phyloP scores from a whole-genome alignment of 2,329 filamentous ascomycete genomes.

The Botrytis aclada region DNA sequence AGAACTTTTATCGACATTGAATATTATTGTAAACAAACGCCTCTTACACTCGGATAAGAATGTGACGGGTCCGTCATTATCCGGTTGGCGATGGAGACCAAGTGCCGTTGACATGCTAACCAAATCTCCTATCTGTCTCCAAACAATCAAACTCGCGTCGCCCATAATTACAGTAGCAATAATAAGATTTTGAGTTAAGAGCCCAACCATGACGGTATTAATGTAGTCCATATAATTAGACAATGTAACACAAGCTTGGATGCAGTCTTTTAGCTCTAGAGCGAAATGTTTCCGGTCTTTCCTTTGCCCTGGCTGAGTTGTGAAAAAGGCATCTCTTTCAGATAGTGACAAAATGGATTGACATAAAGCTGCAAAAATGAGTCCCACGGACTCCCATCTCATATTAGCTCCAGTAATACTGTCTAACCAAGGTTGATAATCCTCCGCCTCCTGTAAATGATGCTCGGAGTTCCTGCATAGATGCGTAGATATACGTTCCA shows the following conservation, averaged over 20 bases:
- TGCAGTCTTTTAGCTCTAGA: conserved; percentile 36
- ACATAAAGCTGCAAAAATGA: conserved; percentile 30
- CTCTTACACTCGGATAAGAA: conserved; percentile 41
- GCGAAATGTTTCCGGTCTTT: conserved; percentile 31
- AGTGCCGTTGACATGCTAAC: conserved; percentile 37
- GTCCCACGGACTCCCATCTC: conserved; percentile 37
- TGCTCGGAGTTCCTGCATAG: conserved; percentile 35
- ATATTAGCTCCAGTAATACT: conserved; percentile 33
- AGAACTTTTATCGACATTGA: conserved; percentile 48
- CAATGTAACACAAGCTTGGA: conserved; percentile 40
- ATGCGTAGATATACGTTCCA: conserved; percentile 30
- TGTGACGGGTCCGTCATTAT: conserved; percentile 26
- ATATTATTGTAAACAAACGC: conserved; percentile 40
- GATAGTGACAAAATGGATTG: conserved; percentile 26
- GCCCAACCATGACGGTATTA: conserved; percentile 42
- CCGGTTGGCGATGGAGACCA: conserved; percentile 33
- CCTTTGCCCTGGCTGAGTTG: conserved; percentile 30
- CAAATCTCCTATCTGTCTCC: conserved; percentile 41
- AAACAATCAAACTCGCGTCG: conserved; percentile 42
- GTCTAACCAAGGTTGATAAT: conserved; percentile 34
- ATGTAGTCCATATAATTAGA: conserved; percentile 38
- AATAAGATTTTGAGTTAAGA: conserved; percentile 39
- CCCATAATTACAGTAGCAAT: conserved; percentile 42
- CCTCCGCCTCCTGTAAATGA: conserved; percentile 31
- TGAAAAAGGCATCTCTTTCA: conserved; percentile 32